These are phyloP conservation scores for Osmozyma mogii DNA, from an alignment of 805 yeast species.

Conservation along the genomic window DNA sequence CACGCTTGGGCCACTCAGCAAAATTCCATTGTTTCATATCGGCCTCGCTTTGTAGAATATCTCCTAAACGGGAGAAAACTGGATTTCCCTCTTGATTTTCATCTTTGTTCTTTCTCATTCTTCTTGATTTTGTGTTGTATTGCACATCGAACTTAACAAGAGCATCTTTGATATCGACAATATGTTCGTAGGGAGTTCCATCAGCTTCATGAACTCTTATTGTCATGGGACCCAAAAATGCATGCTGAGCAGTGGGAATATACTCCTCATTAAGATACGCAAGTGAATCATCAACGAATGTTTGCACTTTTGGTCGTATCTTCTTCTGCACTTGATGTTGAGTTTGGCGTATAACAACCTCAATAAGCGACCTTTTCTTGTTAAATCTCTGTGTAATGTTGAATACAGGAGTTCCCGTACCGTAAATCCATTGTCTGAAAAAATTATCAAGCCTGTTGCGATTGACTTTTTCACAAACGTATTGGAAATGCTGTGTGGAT, in stretches of 20 bases:
- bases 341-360: constrained; percentile 87
- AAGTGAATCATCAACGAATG: constrained; percentile 40
- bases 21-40: constrained; percentile 70
- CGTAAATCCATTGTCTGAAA: constrained; percentile 89
- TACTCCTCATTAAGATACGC: constrained; percentile 36
- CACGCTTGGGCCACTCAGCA: constrained; percentile 61
- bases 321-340: constrained; percentile 55
- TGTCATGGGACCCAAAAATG: constrained; percentile 92
- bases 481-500: constrained; percentile 79
- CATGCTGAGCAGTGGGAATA: constrained; percentile 32
- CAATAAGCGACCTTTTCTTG: constrained; percentile 87
- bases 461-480: constrained; percentile 91
- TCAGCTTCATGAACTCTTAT: constrained; percentile 96
- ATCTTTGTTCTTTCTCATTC: constrained; percentile 57
- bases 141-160: constrained; percentile 87
- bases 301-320: constrained; percentile 27
- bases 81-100: constrained; percentile 21
- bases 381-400: constrained; percentile 87
- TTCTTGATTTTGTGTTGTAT: constrained; percentile 87
- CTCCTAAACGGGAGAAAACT: constrained; percentile 61
- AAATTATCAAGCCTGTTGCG: constrained; percentile 75
- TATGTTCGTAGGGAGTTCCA: constrained; percentile 97
- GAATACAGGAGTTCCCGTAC: constrained; percentile 83
- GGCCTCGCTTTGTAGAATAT: constrained; percentile 51
- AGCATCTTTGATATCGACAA: constrained; percentile 81